Evolutionary conservation across 202 grass and related monocot species (phyloP), one percentile per base, ranked within the genome.

Genomic region (Panicum virgatum): DNA sequence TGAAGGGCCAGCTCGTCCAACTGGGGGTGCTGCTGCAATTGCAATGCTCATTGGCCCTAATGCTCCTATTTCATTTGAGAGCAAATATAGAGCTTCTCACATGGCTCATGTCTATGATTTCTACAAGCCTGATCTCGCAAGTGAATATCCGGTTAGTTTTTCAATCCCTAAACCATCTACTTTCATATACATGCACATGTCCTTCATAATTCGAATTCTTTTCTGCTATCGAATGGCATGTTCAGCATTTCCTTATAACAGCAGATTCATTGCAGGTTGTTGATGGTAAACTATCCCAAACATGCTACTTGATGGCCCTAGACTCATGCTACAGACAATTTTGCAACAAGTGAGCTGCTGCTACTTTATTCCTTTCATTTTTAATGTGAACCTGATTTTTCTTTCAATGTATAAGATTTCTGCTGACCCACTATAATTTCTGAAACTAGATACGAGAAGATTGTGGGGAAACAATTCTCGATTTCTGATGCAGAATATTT

Each of bases 81-180:
- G 90, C 72, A 96, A 93, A 86, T 91, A 78, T 66, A 93, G 88
- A 82, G 93, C 87, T 75, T 92, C 93, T 71, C 90, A 97, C 85
- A 97, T 97, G 93, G 68, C 85, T 77, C 93, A 97, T 83, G 90
- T 93, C 68, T 93, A 97, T 75, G 93, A 97, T 77, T 93, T 97
- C 81, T 97, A 93, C 75, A 97, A 93, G 81, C 93, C 90, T 56
- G 82, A 96, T 72, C 90, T 96, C 82, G 93, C 93, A 48, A 92
- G 93, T 83, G 93, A 96, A 96, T 96, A 96, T 60, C 93, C 93
- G 79, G 93, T 96, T 89, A 80, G 90, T 71, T 83, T 83, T 45
- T 64, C 10, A 61, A 71, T 62, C 25, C 53, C 25, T 75, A 16
- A 32, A 60, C 29, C 18, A 23, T 69, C n/a, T 50, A 48, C 53